Evolutionary conservation across 139 green algal genomes (phyloP), one percentile per base, ranked within the genome.

Genomic region (Raphidocelis subcapitata): DNA sequence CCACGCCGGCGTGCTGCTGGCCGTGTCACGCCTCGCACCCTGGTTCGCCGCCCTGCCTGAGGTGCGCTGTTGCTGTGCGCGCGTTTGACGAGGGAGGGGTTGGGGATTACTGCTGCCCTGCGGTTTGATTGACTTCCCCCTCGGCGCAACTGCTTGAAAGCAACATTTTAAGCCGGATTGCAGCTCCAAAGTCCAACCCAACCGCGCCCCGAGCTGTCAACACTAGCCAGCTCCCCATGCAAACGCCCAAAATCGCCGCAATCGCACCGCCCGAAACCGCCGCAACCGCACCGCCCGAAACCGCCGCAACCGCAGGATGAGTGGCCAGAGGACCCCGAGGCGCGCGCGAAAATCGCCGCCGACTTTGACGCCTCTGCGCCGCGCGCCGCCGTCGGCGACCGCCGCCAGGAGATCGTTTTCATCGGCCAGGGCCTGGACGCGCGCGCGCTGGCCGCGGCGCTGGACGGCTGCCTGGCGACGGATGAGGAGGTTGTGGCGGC

Each of bases 321-420:
- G 55, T 79, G 73, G 73, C 72, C 65, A 21, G 52, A 65, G 10
- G 72, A 81, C n/a, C 35, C 37, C 2, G 52, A 64, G 21, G 37
- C 73, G 21, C 51, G 52, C 1, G 51, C 62, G 15, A 46, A 77
- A 26, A 84, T 91, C 57, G 37, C 56, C 35, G 54, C 64, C 3
- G 84, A 89, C 75, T 84, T 89, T 65, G 65, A 44, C 24, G 36
- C 62, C 55, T 61, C 47, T 8, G 23, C 2, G 23, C 28, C 18
- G 41, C 52, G 49, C 59, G 15, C 1, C 3, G n/a, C 5, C 32
- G 55, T 70, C 0, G 86, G 87, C 1, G 90, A 95, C 82, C 67
- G 90, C 23, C 74, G 87, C 3, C 90, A 95, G 75, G 90, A 94
- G 81, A 85, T 95, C 62, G 87, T 94, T 21, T 95, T 95, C 83